Evolutionary conservation across 2,329 filamentous ascomycete genomes (phyloP), one percentile per base, ranked within the genome.

Genomic region (Coniella lustricola): DNA sequence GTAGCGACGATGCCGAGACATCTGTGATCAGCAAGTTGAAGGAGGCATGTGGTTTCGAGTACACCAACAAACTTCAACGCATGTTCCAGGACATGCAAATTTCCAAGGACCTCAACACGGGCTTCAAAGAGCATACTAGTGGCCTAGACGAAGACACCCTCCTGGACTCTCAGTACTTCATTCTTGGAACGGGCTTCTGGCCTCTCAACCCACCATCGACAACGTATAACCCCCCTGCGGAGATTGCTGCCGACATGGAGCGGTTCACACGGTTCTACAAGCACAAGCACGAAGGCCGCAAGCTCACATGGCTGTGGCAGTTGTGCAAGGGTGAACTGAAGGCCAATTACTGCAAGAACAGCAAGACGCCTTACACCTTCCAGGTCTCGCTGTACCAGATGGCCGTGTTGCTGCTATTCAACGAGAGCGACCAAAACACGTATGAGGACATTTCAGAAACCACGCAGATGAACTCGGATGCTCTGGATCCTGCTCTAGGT

Each of bases 31-130:
- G 87, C 73, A 98, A 97, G 71, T 76, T 98, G 57, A 98, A 98
- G 73, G 93, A 98, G 64, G 91, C 93, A 0, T 97, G 93, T 62
- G 93, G 93, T 60, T 98, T 96, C 59, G 93, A 98, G 67, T 98
- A 98, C 70, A 98, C 93, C 58, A 98, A 97, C 76, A 97, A 97
- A 73, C 79, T 98, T 39, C 91, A 97, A 72, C 89, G 94, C 62
- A 98, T 98, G 93, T 98, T 97, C 79, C 91, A 97, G 66, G 93
- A 98, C 63, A 96, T 98, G 75, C 93, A 98, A 66, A 95, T 95
- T 44, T 97, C 91, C 55, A 96, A 96, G 70, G 93, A 98, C 68
- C 78, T 98, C 40, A 98, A 98, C 67, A 79, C 80, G 41, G 84
- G 85, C 25, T 98, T 94, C 74, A 85, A 87, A 60, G 87, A 90